Percentiles rank a stretch among this genome's conserved stretches.
Evolutionary conservation across 2,329 filamentous ascomycete genomes (phyloP).

Genomic region (Colletotrichum siamense): DNA sequence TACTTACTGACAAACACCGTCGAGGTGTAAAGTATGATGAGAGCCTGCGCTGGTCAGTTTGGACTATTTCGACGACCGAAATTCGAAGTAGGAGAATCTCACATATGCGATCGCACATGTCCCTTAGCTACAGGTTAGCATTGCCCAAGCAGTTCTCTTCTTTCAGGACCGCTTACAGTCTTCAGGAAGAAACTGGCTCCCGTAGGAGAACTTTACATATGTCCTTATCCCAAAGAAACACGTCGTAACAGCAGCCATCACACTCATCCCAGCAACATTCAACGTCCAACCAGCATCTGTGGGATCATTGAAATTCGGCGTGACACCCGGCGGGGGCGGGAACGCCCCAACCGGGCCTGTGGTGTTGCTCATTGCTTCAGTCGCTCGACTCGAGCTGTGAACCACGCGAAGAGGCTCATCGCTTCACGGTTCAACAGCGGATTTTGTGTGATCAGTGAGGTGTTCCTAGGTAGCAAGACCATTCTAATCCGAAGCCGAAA

Average conservation of each 20-base stretch:
- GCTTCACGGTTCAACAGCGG: background rate
- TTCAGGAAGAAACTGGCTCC: background rate
- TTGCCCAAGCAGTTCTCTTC: background rate
- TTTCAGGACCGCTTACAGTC: background rate
- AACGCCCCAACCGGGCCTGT: constrained; percentile 16
- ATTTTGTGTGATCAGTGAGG: background rate
- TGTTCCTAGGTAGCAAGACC: background rate
- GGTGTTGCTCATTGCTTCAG: constrained; percentile 10
- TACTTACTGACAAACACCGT: constrained; percentile 11
- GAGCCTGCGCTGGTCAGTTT: background rate
- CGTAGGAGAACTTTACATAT: constrained; percentile 21
- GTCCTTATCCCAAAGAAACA: constrained; percentile 22
- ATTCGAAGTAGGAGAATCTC: background rate
- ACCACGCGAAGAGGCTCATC: background rate
- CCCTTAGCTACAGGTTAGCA: background rate
- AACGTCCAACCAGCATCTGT: constrained; percentile 13
- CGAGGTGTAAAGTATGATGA: background rate
- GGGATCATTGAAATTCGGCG: constrained; percentile 25
- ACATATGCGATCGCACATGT: constrained; percentile 17
- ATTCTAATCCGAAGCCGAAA: fast-evolving
- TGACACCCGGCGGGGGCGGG: constrained; percentile 27
- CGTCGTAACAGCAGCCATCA: constrained; percentile 20
- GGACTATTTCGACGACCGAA: background rate
- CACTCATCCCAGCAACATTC: constrained; percentile 19
- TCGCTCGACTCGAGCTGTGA: constrained; percentile 1